Percentiles rank a stretch among this genome's conserved stretches.
Conservation (phyloP, 345 rosid genomes). For the Camelina hispida region DNA sequence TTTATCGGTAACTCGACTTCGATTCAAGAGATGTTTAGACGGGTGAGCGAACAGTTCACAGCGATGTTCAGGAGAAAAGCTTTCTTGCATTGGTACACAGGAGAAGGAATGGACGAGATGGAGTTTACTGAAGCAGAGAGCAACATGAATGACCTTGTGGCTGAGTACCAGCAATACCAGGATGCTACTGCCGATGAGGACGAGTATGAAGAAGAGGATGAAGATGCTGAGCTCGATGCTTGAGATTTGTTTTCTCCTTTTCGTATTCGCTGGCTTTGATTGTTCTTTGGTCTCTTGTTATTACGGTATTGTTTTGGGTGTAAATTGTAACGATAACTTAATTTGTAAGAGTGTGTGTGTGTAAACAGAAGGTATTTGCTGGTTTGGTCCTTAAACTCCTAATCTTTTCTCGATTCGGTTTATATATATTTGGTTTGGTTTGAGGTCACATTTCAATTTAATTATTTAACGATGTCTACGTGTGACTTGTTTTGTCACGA, state of each 20-base stretch:
- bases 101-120: slow-evolving; percentile 44
- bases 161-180: slow-evolving; percentile 48
- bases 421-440: slow-evolving; percentile 25
- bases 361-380: slow-evolving; percentile 19
- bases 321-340: slow-evolving; percentile 29
- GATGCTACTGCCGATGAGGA: slow-evolving; percentile 44
- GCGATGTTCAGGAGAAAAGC: slow-evolving; percentile 44
- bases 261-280: slow-evolving; percentile 35
- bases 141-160: slow-evolving; percentile 48
- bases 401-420: background rate
- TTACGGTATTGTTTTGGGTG: slow-evolving; percentile 28
- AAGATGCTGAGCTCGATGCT: slow-evolving; percentile 33
- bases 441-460: background rate
- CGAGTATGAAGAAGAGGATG: slow-evolving; percentile 39
- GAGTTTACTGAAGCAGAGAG: slow-evolving; percentile 42
- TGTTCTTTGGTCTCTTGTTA: slow-evolving; percentile 12
- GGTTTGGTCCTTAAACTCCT: background rate
- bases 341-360: slow-evolving; percentile 17
- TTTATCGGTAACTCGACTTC: slow-evolving; percentile 41
- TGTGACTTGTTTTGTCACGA: background rate
- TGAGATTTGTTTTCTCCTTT: background rate
- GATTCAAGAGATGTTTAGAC: slow-evolving; percentile 44
- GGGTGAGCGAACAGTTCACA: slow-evolving; percentile 43
- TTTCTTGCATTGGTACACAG: slow-evolving; percentile 46
- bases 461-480: too few species aligned